Evolutionary conservation across 2,329 filamentous ascomycete genomes (phyloP), one percentile per base, ranked within the genome.

Genomic region (Lasiodiplodia sp.): DNA sequence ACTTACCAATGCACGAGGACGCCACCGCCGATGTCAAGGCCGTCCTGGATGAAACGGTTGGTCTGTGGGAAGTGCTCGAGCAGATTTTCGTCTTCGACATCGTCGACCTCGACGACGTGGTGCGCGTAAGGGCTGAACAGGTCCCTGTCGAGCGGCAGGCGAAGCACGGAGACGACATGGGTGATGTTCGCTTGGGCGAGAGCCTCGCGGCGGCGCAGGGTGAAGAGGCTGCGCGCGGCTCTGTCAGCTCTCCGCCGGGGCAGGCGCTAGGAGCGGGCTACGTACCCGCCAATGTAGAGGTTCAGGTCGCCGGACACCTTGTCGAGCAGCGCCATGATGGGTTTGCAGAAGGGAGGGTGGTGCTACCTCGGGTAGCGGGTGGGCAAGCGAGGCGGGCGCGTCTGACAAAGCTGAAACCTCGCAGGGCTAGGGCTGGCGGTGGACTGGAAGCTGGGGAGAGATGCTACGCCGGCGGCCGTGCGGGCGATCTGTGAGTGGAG

Each of bases 71-170:
- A 91, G 79, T 96, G 89, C 71, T 92, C 87, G 21, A 98, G 82
- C 64, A 98, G 81, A 79, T 99, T 93, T 73, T 94, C 91, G 75
- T 97, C 93, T 23, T 95, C 92, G 64, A 94, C 88, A 82, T 99
- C 96, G 79, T 98, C 92, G 53, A 97, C 89, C 72, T 96, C 91
- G 71, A 98, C 91, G 70, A 89, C 86, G 73, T 93, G 85, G 78
- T 96, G 93, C 71, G 89, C 82, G 78, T 89, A 93, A 52, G 86
- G 83, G 71, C 87, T 84, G 75, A 88, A 89, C 51, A 86, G 84
- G 69, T 82, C 82, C 72, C 85, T 80, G 73, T 87, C 83, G 60
- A 87, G 80, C 53, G 87, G 85, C 73, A 91, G 86, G 57, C 88
- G 87, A 70, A 95, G 80, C 51, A 96, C 92, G 4, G 94, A 97